Conservation (phyloP, 78 protist genomes). For the Tieghemostelium lacteum region DNA sequence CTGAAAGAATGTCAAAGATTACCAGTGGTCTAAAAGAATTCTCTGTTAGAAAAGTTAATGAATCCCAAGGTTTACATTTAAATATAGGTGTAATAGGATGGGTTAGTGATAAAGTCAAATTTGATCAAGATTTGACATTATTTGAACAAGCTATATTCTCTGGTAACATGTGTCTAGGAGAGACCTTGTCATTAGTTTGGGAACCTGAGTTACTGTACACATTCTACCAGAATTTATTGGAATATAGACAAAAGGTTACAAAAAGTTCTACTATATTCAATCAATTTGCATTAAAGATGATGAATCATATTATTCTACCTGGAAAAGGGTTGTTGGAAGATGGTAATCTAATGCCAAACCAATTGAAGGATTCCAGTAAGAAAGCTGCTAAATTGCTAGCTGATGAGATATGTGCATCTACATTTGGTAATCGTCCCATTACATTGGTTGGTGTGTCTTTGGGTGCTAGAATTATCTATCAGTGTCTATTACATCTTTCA, state of each 20-base stretch:
- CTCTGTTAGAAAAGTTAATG: conserved; percentile 4
- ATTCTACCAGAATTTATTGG: conserved; percentile 12
- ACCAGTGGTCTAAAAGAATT: conserved; percentile 57
- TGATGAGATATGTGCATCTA: conserved; percentile 22
- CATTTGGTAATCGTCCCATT: conserved; percentile 85
- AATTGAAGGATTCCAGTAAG: conserved; percentile 27
- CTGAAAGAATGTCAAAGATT: conserved; percentile 21
- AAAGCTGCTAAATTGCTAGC: conserved; percentile 64
- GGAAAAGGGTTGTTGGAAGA: conserved; percentile 25
- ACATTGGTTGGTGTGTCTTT: conserved; percentile 78
- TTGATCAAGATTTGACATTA: not conserved
- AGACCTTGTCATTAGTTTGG: conserved; percentile 23
- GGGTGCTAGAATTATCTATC: conserved; percentile 83
- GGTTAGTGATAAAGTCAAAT: conserved; percentile 15
- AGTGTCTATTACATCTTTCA: conserved; percentile 71
- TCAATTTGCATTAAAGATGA: conserved; percentile 32
- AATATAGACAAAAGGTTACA: conserved; percentile 25
- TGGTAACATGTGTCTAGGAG: conserved; percentile 50
- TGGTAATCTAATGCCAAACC: conserved; percentile 11
- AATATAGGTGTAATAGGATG: conserved; percentile 59
- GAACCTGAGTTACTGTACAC: not conserved
- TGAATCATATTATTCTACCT: conserved; percentile 54
- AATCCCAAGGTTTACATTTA: conserved; percentile 39
- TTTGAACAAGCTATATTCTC: conserved; percentile 38
- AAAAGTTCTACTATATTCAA: conserved; percentile 5